phyloP scores from a whole-genome alignment of 1,284 basidiomycete species.

The Malassezia psittaci region DNA sequence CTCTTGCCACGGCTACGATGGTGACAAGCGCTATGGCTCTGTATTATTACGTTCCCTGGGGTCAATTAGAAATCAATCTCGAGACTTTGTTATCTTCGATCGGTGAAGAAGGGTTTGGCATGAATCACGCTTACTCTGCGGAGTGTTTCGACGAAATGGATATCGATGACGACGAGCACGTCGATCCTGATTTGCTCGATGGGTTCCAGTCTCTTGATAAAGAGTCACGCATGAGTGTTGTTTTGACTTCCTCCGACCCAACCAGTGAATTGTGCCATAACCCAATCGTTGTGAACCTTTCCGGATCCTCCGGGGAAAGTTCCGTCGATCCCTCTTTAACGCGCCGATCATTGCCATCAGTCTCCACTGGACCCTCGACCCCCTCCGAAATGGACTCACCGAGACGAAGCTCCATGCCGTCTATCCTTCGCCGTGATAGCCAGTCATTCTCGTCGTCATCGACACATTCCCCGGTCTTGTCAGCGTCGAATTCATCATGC shows the following conservation, averaged over 20 bases:
- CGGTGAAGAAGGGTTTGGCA: not conserved
- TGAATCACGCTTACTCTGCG: not conserved
- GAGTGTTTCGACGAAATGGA: slow-evolving; percentile 25
- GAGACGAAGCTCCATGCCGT: not conserved
- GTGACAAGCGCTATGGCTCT: slow-evolving; percentile 14
- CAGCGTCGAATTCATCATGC: slow-evolving; percentile 2
- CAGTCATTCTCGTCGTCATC: slow-evolving; percentile 25
- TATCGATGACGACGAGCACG: slow-evolving; percentile 21
- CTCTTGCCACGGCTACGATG: slow-evolving; percentile 13
- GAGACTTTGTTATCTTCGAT: not conserved
- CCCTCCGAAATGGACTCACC: not conserved
- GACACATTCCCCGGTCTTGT: slow-evolving; percentile 1
- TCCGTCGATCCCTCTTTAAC: too few species aligned
- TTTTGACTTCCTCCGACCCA: slow-evolving; percentile 32
- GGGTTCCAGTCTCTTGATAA: slow-evolving; percentile 14
- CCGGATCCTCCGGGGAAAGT: not conserved
- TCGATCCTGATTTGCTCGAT: slow-evolving; percentile 19
- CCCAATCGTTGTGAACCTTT: slow-evolving; percentile 32
- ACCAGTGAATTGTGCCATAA: slow-evolving; percentile 26
- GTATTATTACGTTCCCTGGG: slow-evolving; percentile 6
- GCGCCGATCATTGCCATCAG: not conserved
- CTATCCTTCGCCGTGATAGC: slow-evolving; percentile 32
- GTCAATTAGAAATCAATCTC: slow-evolving; percentile 3
- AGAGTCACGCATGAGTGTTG: slow-evolving; percentile 6
- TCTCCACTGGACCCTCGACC: not conserved